Evolutionary conservation across 2,329 filamentous ascomycete genomes (phyloP), one percentile per base, ranked within the genome.

Genomic region (Fusarium incarnatum): DNA sequence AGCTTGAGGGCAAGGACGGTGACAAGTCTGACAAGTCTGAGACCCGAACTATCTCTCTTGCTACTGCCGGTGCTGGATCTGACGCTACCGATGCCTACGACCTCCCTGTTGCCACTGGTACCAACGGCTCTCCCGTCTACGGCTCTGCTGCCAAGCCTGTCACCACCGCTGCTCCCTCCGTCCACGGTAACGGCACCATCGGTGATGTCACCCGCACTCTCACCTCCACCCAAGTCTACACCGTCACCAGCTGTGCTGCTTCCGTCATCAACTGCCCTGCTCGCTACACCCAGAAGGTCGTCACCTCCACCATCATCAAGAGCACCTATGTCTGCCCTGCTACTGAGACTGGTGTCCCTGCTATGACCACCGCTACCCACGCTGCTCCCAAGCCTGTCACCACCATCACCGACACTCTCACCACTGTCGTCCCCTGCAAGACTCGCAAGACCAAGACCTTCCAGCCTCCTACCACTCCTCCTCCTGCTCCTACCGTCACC

Each of bases 181-280:
- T 41, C 18, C 15, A 42, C 4, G 46, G 44, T 9, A 67, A 63
- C 58, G 59, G 47, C 22, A 45, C 59, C 30, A 59, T 53, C 8
- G 67, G 72, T 40, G 62, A 71, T 30, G 59, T 71, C 30, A 74
- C 72, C 55, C 70, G 69, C 63, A 76, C 75, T n/a, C 37, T 71
- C 8, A 68, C 47, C 11, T 69, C 69, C 25, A 76, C 76, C 28
- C 69, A 70, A n/a, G 61, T 63, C 20, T 77, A 75, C 69, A 77
- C 76, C 27, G 64, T 82, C 34, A 82, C 81, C 23, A 76, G 74
- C 58, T 83, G 81, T 60, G 79, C 77, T 53, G 77, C 76, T 41
- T 74, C 75, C 6, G 79, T 80, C 20, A 64, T 79, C 64, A 82
- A 83, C 78, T 83, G 81, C 75, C 81, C 81, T 25, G 76, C 78